Percentiles rank a stretch among this genome's conserved stretches.
phyloP scores from a whole-genome alignment of 257 asterid species.

The Primulina tabacum region DNA sequence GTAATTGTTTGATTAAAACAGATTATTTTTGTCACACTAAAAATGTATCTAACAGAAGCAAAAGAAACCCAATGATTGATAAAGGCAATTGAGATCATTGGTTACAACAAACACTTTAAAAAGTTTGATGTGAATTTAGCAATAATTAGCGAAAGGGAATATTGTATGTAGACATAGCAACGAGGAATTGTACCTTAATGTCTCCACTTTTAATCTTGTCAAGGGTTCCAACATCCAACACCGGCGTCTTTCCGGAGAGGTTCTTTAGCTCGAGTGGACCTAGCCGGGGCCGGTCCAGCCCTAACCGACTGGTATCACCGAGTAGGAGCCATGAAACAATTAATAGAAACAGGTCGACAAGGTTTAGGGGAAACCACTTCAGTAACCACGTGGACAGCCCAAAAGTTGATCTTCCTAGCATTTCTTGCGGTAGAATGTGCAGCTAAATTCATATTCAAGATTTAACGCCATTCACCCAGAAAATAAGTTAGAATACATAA shows the following conservation, averaged over 20 bases:
- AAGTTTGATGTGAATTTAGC: conserved; percentile 5
- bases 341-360: conserved; percentile 57
- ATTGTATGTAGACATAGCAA: neutral
- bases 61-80: conserved; percentile 33
- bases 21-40: conserved; percentile 32
- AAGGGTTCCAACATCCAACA: conserved; percentile 67
- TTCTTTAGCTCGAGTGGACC: conserved; percentile 72
- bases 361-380: conserved; percentile 66
- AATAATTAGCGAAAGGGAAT: conserved; percentile 1
- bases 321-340: conserved; percentile 44
- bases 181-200: conserved; percentile 54
- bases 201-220: conserved; percentile 70
- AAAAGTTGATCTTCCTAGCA: conserved; percentile 74
- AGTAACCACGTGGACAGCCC: conserved; percentile 73
- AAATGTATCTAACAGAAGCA: conserved; percentile 18
- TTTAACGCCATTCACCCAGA: conserved; percentile 4
- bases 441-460: conserved; percentile 38
- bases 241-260: conserved; percentile 65
- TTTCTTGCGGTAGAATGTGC: conserved; percentile 76
- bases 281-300: conserved; percentile 47
- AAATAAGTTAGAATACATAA: neutral
- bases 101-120: conserved; percentile 28
- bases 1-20: conserved; percentile 35
- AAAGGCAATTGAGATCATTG: conserved; percentile 22
- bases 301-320: conserved; percentile 59